These are phyloP conservation scores for Ceratobasidium sp. DNA, from an alignment of 1,284 basidiomycete species.

Conservation along the genomic window DNA sequence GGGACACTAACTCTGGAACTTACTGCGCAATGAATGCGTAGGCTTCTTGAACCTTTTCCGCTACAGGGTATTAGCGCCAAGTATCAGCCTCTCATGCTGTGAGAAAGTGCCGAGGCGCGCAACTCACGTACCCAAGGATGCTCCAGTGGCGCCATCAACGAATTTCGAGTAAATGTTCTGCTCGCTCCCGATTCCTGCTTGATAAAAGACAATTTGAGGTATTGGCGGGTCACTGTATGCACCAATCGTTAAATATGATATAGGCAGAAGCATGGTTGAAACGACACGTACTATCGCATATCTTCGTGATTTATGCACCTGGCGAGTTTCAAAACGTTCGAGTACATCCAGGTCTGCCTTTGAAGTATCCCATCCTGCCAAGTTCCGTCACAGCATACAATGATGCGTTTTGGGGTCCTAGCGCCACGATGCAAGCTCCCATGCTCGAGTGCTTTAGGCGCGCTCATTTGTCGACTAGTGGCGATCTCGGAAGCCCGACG, in stretches of 20 bases:
- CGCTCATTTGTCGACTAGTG: slow-evolving; percentile 31
- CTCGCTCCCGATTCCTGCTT: slow-evolving; percentile 34
- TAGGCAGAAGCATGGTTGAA: neutral
- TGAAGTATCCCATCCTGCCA: slow-evolving; percentile 34
- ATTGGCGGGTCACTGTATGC: slow-evolving; percentile 33
- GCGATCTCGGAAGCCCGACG: slow-evolving; percentile 29
- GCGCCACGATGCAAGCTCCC: slow-evolving; percentile 19
- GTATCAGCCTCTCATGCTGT: neutral
- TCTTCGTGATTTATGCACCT: slow-evolving; percentile 66
- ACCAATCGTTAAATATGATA: neutral
- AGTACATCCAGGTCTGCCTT: slow-evolving; percentile 37
- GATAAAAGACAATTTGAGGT: slow-evolving; percentile 37
- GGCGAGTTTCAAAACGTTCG: slow-evolving; percentile 47
- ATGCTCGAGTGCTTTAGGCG: slow-evolving; percentile 36
- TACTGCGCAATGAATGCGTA: slow-evolving; percentile 38
- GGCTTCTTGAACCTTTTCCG: slow-evolving; percentile 36
- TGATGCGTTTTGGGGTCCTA: slow-evolving; percentile 34
- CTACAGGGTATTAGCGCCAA: neutral
- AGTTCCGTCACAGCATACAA: slow-evolving; percentile 36
- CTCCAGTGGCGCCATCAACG: slow-evolving; percentile 24
- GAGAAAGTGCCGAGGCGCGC: neutral
- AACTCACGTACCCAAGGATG: slow-evolving; percentile 19
- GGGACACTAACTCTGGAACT: neutral
- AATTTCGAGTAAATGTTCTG: slow-evolving; percentile 29
- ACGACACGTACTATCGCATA: slow-evolving; percentile 51